Percentiles rank a stretch among this genome's conserved stretches.
These are phyloP conservation scores for Sophora flavescens DNA, from an alignment of 306 rosid genomes.

Conservation along the genomic window DNA sequence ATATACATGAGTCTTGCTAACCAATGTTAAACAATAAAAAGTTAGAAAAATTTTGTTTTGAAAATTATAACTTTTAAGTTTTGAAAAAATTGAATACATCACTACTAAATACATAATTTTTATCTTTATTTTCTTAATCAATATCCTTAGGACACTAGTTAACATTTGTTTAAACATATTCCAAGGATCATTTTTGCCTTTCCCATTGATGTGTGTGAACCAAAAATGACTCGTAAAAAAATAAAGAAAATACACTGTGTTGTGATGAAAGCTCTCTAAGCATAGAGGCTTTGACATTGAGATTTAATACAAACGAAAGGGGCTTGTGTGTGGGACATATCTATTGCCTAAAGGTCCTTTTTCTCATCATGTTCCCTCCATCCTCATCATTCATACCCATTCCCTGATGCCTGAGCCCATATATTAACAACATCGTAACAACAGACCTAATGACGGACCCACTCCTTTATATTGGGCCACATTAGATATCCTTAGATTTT, in stretches of 20 bases:
- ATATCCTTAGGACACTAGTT: too few species aligned
- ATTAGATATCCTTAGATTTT: background rate
- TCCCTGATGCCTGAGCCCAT: constrained; percentile 54
- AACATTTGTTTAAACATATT: too few species aligned
- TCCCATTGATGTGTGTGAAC: background rate
- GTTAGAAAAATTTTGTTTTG: too few species aligned
- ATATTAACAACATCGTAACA: constrained; percentile 49
- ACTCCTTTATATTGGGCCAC: background rate
- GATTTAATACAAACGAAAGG: constrained; percentile 10
- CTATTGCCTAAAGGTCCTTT: constrained; percentile 35
- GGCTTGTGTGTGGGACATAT: constrained; percentile 44
- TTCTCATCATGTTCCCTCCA: constrained; percentile 49
- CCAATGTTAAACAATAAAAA: background rate
- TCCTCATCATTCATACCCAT: constrained; percentile 48
- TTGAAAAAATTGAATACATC: too few species aligned
- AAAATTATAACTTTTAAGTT: too few species aligned
- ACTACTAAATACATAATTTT: too few species aligned
- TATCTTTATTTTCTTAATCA: too few species aligned
- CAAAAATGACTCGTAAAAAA: too few species aligned
- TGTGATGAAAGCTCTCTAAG: background rate
- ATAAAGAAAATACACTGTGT: background rate
- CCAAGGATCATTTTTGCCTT: background rate
- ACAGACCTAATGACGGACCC: constrained; percentile 44
- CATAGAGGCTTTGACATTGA: constrained; percentile 7
- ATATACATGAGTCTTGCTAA: too few species aligned